These are phyloP conservation scores for Candida sanyiensis DNA, from an alignment of 805 yeast species.

Conservation along the genomic window DNA sequence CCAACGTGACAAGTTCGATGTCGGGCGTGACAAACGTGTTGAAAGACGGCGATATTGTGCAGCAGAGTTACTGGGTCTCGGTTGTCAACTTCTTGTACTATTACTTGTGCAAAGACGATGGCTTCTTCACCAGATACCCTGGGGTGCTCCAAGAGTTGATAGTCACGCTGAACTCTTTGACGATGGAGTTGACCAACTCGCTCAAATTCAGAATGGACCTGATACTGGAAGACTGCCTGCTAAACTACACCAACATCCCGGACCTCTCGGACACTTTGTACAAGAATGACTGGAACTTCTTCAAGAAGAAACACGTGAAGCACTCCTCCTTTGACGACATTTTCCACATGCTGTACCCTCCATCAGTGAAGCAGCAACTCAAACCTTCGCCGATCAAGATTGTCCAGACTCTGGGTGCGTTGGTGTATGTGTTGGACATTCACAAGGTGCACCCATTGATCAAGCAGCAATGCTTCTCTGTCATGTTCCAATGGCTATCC, in stretches of 20 bases:
- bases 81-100: constrained; percentile 71
- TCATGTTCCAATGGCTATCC: constrained; percentile 74
- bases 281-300: constrained; percentile 65
- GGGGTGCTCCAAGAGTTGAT: constrained; percentile 53
- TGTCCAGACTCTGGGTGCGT: constrained; percentile 82
- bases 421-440: constrained; percentile 76
- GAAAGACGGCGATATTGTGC: constrained; percentile 55
- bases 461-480: constrained; percentile 72
- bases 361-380: constrained; percentile 70
- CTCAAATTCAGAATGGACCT: constrained; percentile 54
- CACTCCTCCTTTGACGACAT: constrained; percentile 65
- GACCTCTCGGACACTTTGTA: constrained; percentile 73
- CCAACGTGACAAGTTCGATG: constrained; percentile 54
- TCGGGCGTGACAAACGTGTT: constrained; percentile 47
- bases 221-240: constrained; percentile 57
- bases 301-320: constrained; percentile 36
- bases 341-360: constrained; percentile 74
- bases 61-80: constrained; percentile 84
- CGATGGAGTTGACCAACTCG: constrained; percentile 61
- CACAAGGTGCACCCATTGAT: constrained; percentile 75
- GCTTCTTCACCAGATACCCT: constrained; percentile 50
- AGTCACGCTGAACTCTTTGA: constrained; percentile 50
- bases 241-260: constrained; percentile 77
- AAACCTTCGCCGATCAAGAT: constrained; percentile 85
- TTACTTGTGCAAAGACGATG: constrained; percentile 65